Percentiles rank a stretch among this genome's conserved stretches.
These are phyloP conservation scores for Akanthomyces lecanii DNA, from an alignment of 2,329 filamentous ascomycete species.

Conservation along the genomic window DNA sequence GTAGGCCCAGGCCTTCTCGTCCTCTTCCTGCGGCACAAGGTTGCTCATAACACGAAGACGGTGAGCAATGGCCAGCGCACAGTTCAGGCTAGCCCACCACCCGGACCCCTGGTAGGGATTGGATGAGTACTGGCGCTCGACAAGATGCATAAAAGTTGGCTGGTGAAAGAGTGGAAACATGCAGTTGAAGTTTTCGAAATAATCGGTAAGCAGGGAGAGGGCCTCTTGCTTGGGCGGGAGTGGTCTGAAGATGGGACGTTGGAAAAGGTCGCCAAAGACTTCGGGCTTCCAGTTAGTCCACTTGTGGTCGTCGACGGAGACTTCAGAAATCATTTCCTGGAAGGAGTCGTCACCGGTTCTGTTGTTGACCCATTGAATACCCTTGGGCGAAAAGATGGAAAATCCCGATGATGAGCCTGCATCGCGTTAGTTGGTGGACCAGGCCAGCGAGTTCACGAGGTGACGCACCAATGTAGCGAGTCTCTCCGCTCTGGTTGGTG, in stretches of 20 bases:
- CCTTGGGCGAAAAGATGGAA: slow-evolving; percentile 97
- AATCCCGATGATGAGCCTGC: slow-evolving; percentile 92
- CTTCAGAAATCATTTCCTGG: slow-evolving; percentile 86
- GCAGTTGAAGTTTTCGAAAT: slow-evolving; percentile 98
- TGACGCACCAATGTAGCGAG: slow-evolving; percentile 80
- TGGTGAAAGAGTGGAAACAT: slow-evolving; percentile 98
- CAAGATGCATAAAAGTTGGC: slow-evolving; percentile 96
- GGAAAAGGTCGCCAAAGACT: slow-evolving; percentile 89
- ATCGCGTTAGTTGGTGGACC: slow-evolving; percentile 16
- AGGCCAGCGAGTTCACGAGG: background rate
- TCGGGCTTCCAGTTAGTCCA: slow-evolving; percentile 99
- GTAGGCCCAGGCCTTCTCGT: slow-evolving; percentile 91
- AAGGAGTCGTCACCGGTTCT: slow-evolving; percentile 96
- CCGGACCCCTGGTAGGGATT: slow-evolving; percentile 93
- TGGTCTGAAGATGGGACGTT: slow-evolving; percentile 74
- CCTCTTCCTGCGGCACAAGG: slow-evolving; percentile 82
- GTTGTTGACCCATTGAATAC: slow-evolving; percentile 96
- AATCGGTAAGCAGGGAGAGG: slow-evolving; percentile 83
- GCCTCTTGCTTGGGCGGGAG: slow-evolving; percentile 85
- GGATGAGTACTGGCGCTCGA: slow-evolving; percentile 86
- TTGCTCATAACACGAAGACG: slow-evolving; percentile 94
- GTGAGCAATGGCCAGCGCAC: slow-evolving; percentile 88
- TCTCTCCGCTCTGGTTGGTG: slow-evolving; percentile 91
- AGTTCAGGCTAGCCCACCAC: slow-evolving; percentile 98
- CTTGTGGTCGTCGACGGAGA: slow-evolving; percentile 89